These are phyloP conservation scores for Betula pendula DNA, from an alignment of 306 rosid species.

Conservation along the genomic window DNA sequence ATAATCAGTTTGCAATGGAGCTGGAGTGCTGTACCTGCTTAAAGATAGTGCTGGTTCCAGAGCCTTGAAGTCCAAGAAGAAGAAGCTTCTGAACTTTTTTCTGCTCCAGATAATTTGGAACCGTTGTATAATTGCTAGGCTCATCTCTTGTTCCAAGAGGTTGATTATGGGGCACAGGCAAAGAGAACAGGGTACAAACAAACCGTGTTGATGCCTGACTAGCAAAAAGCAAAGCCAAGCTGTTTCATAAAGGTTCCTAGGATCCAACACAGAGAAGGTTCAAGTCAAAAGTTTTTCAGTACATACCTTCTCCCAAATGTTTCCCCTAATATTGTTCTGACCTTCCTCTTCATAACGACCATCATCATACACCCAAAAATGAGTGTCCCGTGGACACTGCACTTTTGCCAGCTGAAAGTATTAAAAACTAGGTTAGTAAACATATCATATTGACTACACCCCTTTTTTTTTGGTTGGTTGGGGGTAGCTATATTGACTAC, in stretches of 20 bases:
- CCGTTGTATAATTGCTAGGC: constrained; percentile 71
- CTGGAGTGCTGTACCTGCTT: constrained; percentile 64
- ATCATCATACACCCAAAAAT: constrained; percentile 99
- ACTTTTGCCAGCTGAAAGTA: constrained; percentile 85
- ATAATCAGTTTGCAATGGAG: neutral
- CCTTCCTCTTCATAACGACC: constrained; percentile 99
- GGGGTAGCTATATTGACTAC: neutral
- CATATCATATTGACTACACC: constrained; percentile 15
- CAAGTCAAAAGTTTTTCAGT: constrained; percentile 21
- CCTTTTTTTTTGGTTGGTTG: neutral
- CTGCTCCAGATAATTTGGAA: constrained; percentile 83
- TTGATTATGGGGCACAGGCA: constrained; percentile 83
- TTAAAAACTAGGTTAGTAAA: constrained; percentile 29
- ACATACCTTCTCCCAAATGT: constrained; percentile 97
- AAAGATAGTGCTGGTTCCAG: constrained; percentile 97
- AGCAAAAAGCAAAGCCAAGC: constrained; percentile 36
- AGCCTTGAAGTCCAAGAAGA: constrained; percentile 88
- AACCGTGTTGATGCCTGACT: constrained; percentile 86
- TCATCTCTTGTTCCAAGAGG: constrained; percentile 77
- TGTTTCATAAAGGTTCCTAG: constrained; percentile 27
- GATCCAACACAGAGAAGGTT: constrained; percentile 15
- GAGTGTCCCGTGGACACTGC: constrained; percentile 99
- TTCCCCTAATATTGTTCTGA: constrained; percentile 95
- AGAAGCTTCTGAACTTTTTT: constrained; percentile 87
- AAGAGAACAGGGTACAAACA: constrained; percentile 69